Base-by-base conservation (phyloP, 495 filamentous ascomycete genomes). In the Penicillium antarcticum region DNA sequence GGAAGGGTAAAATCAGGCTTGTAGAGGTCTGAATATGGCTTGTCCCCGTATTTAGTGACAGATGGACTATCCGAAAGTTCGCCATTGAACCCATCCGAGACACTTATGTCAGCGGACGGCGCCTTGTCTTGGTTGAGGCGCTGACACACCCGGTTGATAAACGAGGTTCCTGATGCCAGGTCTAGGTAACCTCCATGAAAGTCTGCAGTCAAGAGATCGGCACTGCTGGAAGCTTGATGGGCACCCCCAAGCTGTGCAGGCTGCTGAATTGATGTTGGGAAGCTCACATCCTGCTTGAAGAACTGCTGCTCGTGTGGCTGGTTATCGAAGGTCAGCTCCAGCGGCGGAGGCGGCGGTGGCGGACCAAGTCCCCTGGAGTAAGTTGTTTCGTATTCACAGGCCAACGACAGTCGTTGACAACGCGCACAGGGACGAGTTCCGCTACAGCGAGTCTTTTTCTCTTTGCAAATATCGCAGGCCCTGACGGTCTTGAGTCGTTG, bases 371-470 rank as follows among this genome's bases (percentile, higher is more conserved):
- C 38, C 38, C 38, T 40, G 19, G 38, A 40, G 19, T 40, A 40
- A 8, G 38, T 40, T 9, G 38, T 40, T 23, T 40, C 38, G 38
- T 40, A 40, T 23, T 40, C 38, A 40, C 38, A 40, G 9, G 7
- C 38, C 18, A 40, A 40, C 19, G 38, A 40, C 38, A 40, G 38
- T 40, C 38, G 38, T n/a, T 21, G 14, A 18, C 38, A 40, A 40
- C 38, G 38, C 38, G 38, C 38, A 40, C 38, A 40, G 4, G 38
- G 38, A 40, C 38, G 38, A 40, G 38, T 40, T 12, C 38, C 38
- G 19, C 38, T 40, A 10, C 38, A 40, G 38, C 38, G 38, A 40
- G 38, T 40, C 38, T 40, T 40, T 40, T 40, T 40, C 38, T 40
- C 38, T 40, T 40, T 40, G 19, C 38, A 40, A 13, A 40, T 40